Conservation (phyloP, 768 basidiomycete species). For the Suillus americanus region DNA sequence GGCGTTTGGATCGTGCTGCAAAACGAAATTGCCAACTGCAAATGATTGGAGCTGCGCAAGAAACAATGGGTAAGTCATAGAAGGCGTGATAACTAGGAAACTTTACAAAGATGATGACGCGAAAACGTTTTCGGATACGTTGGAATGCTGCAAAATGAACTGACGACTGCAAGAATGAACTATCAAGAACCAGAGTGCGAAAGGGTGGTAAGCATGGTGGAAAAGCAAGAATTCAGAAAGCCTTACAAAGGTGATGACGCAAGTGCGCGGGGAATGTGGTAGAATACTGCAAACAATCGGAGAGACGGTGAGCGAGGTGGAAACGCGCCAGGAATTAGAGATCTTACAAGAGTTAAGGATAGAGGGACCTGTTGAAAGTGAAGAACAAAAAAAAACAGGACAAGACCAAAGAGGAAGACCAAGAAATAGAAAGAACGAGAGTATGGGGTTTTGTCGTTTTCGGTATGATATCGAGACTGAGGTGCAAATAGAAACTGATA, state of each 20-base stretch:
- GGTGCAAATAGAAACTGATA: background rate
- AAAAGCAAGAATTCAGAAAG: background rate
- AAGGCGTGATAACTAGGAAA: background rate
- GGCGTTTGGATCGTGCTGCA: background rate
- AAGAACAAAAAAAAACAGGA: background rate
- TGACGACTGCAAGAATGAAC: constrained; percentile 1
- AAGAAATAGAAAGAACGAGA: background rate
- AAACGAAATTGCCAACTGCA: background rate
- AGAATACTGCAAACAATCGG: background rate
- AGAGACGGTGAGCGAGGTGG: background rate
- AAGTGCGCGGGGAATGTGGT: background rate
- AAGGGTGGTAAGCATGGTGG: constrained; percentile 13
- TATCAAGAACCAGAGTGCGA: constrained; percentile 7
- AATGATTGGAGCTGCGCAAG: background rate
- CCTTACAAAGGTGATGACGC: background rate
- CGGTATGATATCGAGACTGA: background rate
- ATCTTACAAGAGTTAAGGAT: background rate
- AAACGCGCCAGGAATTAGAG: background rate
- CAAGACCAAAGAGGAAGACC: background rate
- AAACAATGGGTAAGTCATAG: background rate
- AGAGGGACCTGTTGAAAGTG: background rate
- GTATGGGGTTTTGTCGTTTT: constrained; percentile 2
- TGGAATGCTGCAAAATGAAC: background rate
- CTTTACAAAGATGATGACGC: background rate
- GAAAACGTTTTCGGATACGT: background rate